Evolutionary conservation across 306 rosid genomes (phyloP).

Genomic region (Amphicarpaea edgeworthii): DNA sequence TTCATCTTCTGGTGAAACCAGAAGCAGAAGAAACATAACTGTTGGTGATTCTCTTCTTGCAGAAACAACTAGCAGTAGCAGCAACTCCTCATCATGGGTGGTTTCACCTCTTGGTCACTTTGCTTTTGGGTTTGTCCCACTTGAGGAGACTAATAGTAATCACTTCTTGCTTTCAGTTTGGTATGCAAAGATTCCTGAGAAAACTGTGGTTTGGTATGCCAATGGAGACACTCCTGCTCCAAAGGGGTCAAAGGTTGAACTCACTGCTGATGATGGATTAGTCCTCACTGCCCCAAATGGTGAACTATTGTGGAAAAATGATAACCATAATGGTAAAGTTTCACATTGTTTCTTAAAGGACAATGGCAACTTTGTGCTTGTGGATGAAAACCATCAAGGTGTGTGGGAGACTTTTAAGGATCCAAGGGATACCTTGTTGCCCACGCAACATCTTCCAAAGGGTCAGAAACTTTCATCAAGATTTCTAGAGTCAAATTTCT

Average conservation of each 20-base stretch:
- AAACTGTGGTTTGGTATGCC: conserved; percentile 62
- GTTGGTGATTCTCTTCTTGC: conserved; percentile 51
- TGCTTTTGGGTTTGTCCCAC: conserved; percentile 61
- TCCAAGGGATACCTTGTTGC: conserved; percentile 62
- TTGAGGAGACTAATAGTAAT: not conserved
- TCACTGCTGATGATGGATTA: conserved; percentile 47
- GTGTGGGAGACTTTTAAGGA: conserved; percentile 62
- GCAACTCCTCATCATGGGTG: conserved; percentile 46
- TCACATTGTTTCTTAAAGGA: conserved; percentile 43
- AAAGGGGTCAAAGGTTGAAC: conserved; percentile 55
- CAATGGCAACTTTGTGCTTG: conserved; percentile 57
- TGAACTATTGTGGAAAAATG: conserved; percentile 38
- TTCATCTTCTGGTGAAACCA: not conserved
- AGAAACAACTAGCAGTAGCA: conserved; percentile 1
- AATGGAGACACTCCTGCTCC: conserved; percentile 49
- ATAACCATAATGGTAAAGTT: not conserved
- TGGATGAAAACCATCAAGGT: not conserved
- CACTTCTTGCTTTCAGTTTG: conserved; percentile 60
- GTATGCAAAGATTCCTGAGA: conserved; percentile 52
- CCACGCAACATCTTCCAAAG: conserved; percentile 47
- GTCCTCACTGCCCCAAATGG: conserved; percentile 49
- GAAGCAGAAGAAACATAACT: conserved; percentile 12
- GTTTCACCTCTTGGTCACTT: conserved; percentile 65
- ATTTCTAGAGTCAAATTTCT: conserved; percentile 42
- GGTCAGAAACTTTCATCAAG: conserved; percentile 50